phyloP scores from a whole-genome alignment of 1,284 basidiomycete genomes.

The Wallemia hederae region DNA sequence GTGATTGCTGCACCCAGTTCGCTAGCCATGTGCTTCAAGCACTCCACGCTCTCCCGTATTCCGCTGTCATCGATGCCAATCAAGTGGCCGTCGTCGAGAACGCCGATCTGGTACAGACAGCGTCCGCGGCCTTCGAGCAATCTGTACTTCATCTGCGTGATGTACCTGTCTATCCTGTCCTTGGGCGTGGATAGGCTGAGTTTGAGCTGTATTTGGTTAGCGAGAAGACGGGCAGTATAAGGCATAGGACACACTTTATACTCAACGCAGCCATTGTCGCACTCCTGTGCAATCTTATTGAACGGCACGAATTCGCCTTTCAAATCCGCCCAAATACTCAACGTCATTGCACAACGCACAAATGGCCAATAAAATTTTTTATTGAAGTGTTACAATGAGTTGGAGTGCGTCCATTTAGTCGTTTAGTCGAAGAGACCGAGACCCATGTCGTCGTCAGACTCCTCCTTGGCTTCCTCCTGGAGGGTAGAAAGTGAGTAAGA shows the following conservation, averaged over 20 bases:
- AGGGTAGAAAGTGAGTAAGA: not conserved
- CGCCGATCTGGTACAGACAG: not conserved
- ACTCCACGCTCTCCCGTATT: not conserved
- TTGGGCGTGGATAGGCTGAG: not conserved
- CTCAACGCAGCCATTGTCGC: not conserved
- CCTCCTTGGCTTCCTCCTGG: slow-evolving; percentile 6
- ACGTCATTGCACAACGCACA: not conserved
- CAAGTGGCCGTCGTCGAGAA: not conserved
- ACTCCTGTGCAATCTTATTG: not conserved
- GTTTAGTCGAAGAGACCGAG: slow-evolving; percentile 5
- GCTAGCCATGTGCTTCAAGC: not conserved
- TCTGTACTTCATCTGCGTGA: not conserved
- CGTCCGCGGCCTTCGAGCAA: not conserved
- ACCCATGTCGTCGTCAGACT: slow-evolving; percentile 7
- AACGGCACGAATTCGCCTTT: not conserved
- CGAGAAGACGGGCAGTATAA: no score
- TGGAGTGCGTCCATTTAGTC: no score
- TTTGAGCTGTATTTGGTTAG: not conserved
- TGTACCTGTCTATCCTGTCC: not conserved
- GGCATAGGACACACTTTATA: not conserved
- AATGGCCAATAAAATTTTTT: not conserved
- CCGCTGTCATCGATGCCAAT: not conserved
- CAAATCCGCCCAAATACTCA: not conserved
- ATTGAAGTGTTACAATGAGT: not conserved
- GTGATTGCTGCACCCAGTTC: not conserved